Percentiles rank a stretch among this genome's conserved stretches.
phyloP scores from a whole-genome alignment of 805 yeast species.

The Teunomyces aglyptinius region DNA sequence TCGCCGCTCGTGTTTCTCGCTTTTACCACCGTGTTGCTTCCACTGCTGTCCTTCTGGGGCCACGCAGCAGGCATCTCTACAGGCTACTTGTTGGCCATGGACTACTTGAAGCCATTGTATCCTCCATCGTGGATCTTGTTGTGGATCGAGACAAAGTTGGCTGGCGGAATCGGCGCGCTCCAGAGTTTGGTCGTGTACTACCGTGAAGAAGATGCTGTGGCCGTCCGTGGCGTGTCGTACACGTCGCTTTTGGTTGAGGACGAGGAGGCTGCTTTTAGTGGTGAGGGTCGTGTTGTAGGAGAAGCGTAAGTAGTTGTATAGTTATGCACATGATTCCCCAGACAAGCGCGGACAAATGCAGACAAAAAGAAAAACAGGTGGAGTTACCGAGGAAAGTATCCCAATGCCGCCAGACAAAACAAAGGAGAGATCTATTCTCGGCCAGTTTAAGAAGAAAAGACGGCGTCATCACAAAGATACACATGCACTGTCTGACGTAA shows the following conservation, averaged over 20 bases:
- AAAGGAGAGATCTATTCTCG: not conserved
- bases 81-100: slow-evolving; percentile 64
- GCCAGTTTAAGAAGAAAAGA: not conserved
- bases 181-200: slow-evolving; percentile 55
- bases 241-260: slow-evolving; percentile 26
- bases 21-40: slow-evolving; percentile 50
- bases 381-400: not conserved
- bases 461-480: not conserved
- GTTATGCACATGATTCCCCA: not conserved
- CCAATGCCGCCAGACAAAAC: not conserved
- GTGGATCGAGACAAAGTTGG: slow-evolving; percentile 60
- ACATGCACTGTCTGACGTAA: not conserved
- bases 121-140: slow-evolving; percentile 68
- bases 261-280: slow-evolving; percentile 19
- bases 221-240: slow-evolving; percentile 36
- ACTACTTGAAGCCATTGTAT: slow-evolving; percentile 53
- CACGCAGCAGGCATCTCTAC: slow-evolving; percentile 65
- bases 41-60: slow-evolving; percentile 70
- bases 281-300: slow-evolving; percentile 22
- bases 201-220: slow-evolving; percentile 58
- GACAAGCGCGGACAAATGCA: not conserved
- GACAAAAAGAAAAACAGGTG: not conserved
- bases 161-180: slow-evolving; percentile 48
- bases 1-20: slow-evolving; percentile 55
- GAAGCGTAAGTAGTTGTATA: slow-evolving; percentile 4